Base-by-base conservation (phyloP, 805 yeast species). In the Naumovozyma baii region DNA sequence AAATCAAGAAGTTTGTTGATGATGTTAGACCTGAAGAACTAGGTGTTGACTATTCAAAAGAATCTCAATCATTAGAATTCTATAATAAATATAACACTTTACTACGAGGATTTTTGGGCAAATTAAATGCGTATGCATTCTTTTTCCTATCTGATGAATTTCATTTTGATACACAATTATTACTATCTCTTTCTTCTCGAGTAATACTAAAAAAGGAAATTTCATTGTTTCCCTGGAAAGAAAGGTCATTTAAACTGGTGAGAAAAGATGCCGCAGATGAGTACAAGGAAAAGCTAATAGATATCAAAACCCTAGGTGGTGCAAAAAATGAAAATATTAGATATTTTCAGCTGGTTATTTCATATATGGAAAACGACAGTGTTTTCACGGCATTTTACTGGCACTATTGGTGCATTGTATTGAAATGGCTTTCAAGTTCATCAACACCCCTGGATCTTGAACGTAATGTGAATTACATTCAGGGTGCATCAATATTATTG, bases 321-420 rank as follows among this genome's bases (percentile, higher is more conserved):
- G 14, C 15, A 19, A 48, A 50, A 35, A 41, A 40, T 20, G 36
- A 46, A 28, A 47, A 47, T 33, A 38, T 45, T 3, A 49, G 42
- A 39, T 48, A 42, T 35, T 57, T 53, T 40, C 49, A 45, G 39
- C 48, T 59, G 16, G 46, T 60, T 14, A 47, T 57, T 10, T 59
- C 63, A 5, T 59, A 60, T 30, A 40, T 60, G 39, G 50, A 51
- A 29, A 54, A 57, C 38, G 57, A 55, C 39, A 36, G 46, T 4
- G 42, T 51, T 8, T 55, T 56, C 29, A 38, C 46, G 32, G 50
- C 57, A 15, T 60, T 60, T 39, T 52, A 55, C 36, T 60, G 57
- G 56, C 59, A 60, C 42, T 59, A 55, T 42, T 59, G 62, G 62
- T 44, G 42, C 32, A 55, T 58, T 13, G 42, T 52, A 10, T 33